Conservation (phyloP, 2,329 filamentous ascomycete species). For the Nakataea oryzae region DNA sequence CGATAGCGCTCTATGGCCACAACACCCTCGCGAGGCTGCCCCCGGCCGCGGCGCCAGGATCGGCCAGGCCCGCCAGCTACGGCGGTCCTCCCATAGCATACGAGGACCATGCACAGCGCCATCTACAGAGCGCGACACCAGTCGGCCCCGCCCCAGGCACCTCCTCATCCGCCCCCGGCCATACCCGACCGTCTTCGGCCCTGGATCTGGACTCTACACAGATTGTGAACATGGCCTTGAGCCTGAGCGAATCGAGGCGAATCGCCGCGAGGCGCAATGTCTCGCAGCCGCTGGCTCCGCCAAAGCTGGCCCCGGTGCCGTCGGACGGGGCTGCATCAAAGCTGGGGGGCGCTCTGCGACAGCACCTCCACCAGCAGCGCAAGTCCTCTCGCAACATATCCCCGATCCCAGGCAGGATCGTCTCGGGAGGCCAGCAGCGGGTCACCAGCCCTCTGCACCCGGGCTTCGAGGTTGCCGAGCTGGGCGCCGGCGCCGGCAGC, state of each 20-base stretch:
- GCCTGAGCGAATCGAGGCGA: conserved; percentile 70
- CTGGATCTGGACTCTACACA: conserved; percentile 71
- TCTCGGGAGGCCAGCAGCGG: conserved; percentile 16
- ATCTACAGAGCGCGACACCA: not conserved
- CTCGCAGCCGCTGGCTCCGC: conserved; percentile 35
- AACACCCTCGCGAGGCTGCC: not conserved
- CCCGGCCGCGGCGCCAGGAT: not conserved
- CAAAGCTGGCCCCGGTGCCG: conserved; percentile 39
- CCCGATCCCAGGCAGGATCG: conserved; percentile 25
- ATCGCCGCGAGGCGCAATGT: conserved; percentile 49
- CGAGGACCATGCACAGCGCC: not conserved
- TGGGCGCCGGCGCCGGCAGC: conserved; percentile 23
- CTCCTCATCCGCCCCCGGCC: not conserved
- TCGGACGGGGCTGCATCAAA: conserved; percentile 28
- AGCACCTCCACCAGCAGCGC: conserved; percentile 61
- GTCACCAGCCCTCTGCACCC: conserved; percentile 24
- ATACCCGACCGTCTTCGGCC: not conserved
- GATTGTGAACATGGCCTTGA: conserved; percentile 88
- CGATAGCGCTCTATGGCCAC: not conserved
- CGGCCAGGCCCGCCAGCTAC: not conserved
- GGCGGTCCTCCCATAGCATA: not conserved
- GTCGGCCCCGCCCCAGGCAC: not conserved
- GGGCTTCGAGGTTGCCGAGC: conserved; percentile 27
- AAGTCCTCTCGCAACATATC: conserved; percentile 51
- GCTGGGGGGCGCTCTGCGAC: conserved; percentile 44